Conservation (phyloP, 768 basidiomycete species). For the Megacollybia marginata region DNA sequence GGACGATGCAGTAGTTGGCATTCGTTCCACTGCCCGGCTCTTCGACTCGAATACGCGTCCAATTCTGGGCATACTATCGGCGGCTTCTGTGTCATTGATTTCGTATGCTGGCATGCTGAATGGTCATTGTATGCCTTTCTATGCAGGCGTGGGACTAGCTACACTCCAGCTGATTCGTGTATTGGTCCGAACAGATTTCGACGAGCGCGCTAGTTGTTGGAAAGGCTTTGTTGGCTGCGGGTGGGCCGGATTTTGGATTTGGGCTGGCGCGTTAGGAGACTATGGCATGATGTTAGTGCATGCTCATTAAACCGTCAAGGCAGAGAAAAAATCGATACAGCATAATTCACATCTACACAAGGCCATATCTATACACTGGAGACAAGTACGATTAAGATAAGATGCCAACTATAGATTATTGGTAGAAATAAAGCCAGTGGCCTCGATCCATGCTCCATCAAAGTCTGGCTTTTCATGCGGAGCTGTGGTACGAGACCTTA, state of each 20-base stretch:
- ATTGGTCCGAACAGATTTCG: constrained; percentile 67
- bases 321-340: neutral
- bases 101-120: constrained; percentile 78
- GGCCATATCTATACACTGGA: neutral
- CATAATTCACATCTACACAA: neutral
- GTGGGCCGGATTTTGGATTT: constrained; percentile 82
- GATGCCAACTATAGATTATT: neutral
- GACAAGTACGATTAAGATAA: neutral
- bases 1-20: constrained; percentile 83
- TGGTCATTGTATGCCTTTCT: constrained; percentile 71
- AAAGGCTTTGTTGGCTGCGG: constrained; percentile 83
- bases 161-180: constrained; percentile 74
- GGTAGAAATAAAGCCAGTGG: neutral
- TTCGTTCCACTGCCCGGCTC: constrained; percentile 90
- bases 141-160: constrained; percentile 66
- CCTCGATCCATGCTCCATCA: neutral
- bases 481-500: constrained; percentile 24
- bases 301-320: neutral
- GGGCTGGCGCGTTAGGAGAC: constrained; percentile 73
- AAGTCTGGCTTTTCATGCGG: constrained; percentile 16
- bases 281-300: constrained; percentile 35
- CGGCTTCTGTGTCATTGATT: constrained; percentile 65
- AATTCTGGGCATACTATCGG: constrained; percentile 68
- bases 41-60: constrained; percentile 74
- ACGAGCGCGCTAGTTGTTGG: constrained; percentile 79